Base-by-base conservation (phyloP, 78 protist species). In the Pigoraptor vietnamica region DNA sequence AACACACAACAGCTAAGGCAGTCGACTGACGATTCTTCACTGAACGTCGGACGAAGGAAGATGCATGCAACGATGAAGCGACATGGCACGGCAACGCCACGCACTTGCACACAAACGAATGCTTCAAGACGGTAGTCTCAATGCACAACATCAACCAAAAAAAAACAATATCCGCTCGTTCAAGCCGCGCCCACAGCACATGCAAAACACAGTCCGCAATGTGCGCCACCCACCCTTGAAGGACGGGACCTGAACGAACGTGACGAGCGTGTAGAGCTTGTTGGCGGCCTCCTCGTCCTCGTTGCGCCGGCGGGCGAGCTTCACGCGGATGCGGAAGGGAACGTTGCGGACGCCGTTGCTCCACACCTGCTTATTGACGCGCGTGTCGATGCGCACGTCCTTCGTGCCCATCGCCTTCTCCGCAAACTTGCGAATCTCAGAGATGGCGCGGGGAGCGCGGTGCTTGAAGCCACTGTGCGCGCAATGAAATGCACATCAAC, bases 271-370 rank as follows among this genome's bases (percentile, higher is more conserved):
- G 97, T 97, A 97, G 81, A 97, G 91, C 94, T 95, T 96, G 88
- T 97, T 96, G 39, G 89, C 39, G 91, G 98, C 97, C 23, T 96
- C 96, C 94, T 96, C 99, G 81, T 97, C 98, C 89, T 98, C 98
- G 95, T 94, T 96, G 93, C 98, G 95, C 96, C 93, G 94, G 87
- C 98, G 96, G 37, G 86, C 39, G 36, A 98, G 82, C 83, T 94
- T 95, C 37, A 98, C 97, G 90, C 99, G 99, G 23, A 98, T 94
- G 67, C 99, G 95, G 87, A 84, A 6, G 37, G 98, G 99, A 25
- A 93, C 95, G 86, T 91, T 93, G 91, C 94, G 93, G 91, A 98
- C 92, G 83, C 99, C 99, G 81, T 90, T 56, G 90, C 83, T 25
- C 99, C 99, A 98, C 81, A 98, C 1, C 91, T 0, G 89, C 92